A percentile compares a stretch with the other conserved stretches of the same genome.
Evolutionary conservation across 73 alveolate genomes (phyloP).

Genomic region (Tetrahymena malaccensis): DNA sequence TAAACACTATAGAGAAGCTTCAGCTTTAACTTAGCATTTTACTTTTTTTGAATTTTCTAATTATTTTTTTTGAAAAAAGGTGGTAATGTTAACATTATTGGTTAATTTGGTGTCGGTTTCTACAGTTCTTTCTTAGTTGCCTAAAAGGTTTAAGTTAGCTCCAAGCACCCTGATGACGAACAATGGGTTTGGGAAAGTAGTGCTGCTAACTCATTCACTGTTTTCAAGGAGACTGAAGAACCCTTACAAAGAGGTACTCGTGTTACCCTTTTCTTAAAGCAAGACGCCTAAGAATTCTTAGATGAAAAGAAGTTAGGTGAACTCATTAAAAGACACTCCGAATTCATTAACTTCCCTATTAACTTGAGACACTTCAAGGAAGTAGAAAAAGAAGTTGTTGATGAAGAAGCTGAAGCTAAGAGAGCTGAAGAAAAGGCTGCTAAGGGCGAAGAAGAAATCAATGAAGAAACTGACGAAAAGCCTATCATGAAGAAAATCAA

Average conservation of each 20-base stretch:
- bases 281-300: conserved; percentile 95
- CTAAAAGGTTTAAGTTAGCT: conserved; percentile 94
- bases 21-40: background rate
- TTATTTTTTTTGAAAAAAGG: background rate
- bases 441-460: conserved; percentile 76
- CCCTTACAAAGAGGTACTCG: conserved; percentile 98
- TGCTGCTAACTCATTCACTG: conserved; percentile 96
- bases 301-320: conserved; percentile 91
- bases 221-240: conserved; percentile 93
- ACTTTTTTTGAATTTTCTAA: background rate
- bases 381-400: conserved; percentile 77
- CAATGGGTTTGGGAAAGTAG: conserved; percentile 96
- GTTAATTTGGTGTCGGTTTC: conserved; percentile 99
- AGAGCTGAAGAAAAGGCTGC: conserved; percentile 67
- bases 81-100: conserved; percentile 84
- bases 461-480: conserved; percentile 71
- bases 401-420: conserved; percentile 67
- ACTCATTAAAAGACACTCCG: conserved; percentile 92
- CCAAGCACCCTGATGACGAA: conserved; percentile 94
- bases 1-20: conserved; percentile 17
- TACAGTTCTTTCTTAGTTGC: conserved; percentile 98
- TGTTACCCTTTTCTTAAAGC: conserved; percentile 95
- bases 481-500: conserved; percentile 77
- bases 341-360: conserved; percentile 97
- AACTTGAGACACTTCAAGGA: conserved; percentile 86